Percentiles rank a stretch among this genome's conserved stretches.
These are phyloP conservation scores for Podospora pseudocomata DNA, from an alignment of 495 filamentous ascomycete genomes.

Conservation along the genomic window DNA sequence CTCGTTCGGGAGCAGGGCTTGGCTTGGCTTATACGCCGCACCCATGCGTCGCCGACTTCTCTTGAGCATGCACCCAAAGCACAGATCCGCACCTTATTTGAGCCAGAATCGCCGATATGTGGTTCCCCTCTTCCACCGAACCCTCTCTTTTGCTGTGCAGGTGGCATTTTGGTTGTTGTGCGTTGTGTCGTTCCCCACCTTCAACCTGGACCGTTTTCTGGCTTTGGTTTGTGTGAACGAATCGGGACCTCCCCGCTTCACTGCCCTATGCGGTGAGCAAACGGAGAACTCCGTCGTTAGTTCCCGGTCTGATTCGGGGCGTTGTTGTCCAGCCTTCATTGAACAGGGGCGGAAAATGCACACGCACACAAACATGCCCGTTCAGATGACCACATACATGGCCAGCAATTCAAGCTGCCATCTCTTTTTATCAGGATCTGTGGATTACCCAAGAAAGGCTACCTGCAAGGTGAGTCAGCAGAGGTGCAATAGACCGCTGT, in stretches of 20 bases:
- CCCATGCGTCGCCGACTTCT: conserved; percentile 1
- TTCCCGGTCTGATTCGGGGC: neutral
- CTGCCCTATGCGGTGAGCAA: neutral
- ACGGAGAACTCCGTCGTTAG: neutral
- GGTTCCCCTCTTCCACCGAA: neutral
- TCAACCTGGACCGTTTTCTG: neutral
- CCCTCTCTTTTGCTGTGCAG: neutral
- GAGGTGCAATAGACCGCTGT: neutral
- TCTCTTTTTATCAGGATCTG: neutral
- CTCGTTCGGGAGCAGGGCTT: neutral
- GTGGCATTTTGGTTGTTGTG: neutral
- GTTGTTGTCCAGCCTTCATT: neutral
- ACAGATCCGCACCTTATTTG: neutral
- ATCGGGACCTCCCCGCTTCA: neutral
- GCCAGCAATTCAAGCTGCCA: neutral
- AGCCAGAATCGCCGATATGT: neutral
- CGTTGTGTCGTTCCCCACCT: neutral
- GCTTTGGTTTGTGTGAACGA: neutral
- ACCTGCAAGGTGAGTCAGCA: neutral
- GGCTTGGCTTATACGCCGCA: neutral
- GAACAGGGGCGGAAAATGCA: neutral
- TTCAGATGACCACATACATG: no score
- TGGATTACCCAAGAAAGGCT: neutral
- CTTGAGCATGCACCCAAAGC: neutral
- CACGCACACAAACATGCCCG: neutral